Evolutionary conservation across 257 asterid species (phyloP).

Genomic region (Solanum bulbocastanum): DNA sequence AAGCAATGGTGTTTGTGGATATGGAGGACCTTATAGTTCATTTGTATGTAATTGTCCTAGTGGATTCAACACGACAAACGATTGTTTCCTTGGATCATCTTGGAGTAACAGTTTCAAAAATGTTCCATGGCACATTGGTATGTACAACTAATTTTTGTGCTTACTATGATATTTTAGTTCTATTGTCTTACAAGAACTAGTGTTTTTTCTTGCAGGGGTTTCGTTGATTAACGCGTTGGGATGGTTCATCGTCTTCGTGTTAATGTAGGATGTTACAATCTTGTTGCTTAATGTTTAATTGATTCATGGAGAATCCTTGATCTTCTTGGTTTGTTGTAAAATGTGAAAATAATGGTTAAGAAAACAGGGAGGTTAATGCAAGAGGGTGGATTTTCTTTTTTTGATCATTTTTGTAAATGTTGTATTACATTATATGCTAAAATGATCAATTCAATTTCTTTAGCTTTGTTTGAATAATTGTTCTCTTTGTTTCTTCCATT

Average conservation of each 20-base stretch:
- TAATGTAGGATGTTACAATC: conserved; percentile 15
- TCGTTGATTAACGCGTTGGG: conserved; percentile 14
- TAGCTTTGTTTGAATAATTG: neutral
- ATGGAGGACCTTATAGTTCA: conserved; percentile 23
- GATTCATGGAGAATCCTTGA: neutral
- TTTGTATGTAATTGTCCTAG: conserved; percentile 60
- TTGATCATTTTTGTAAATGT: neutral
- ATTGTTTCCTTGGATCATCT: conserved; percentile 41
- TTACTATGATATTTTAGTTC: neutral
- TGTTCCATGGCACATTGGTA: conserved; percentile 28
- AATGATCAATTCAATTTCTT: neutral
- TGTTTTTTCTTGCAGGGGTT: conserved; percentile 27
- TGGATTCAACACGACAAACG: conserved; percentile 53
- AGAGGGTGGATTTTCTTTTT: conserved; percentile 3
- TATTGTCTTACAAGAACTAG: neutral
- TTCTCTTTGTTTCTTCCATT: neutral
- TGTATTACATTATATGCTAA: neutral
- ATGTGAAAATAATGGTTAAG: neutral
- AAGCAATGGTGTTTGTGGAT: conserved; percentile 77
- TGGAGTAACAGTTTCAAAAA: conserved; percentile 37
- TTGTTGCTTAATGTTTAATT: conserved; percentile 9
- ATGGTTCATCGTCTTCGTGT: conserved; percentile 19
- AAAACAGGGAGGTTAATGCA: conserved; percentile 1
- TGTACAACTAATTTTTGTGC: neutral
- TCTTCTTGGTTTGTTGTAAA: conserved; percentile 2